Conservation (phyloP, 257 asterid genomes). For the Solanum habrochaites region DNA sequence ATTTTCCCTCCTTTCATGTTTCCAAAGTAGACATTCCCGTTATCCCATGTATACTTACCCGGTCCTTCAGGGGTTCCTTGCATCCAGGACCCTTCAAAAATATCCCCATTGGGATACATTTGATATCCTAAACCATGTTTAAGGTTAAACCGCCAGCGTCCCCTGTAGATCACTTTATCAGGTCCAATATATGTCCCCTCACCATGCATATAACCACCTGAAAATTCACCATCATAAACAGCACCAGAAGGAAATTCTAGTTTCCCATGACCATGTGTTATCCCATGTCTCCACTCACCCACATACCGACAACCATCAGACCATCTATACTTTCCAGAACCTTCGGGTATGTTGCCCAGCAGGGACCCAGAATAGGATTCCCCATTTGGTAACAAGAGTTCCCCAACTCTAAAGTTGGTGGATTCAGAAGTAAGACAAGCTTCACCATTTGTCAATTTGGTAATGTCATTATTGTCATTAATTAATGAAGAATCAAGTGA, state of each 20-base stretch:
- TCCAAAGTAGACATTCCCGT: conserved; percentile 79
- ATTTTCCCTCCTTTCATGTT: conserved; percentile 76
- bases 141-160: conserved; percentile 73
- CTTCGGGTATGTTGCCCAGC: conserved; percentile 62
- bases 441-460: conserved; percentile 35
- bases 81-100: conserved; percentile 91
- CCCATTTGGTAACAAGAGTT: conserved; percentile 41
- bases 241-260: conserved; percentile 81
- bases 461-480: conserved; percentile 19
- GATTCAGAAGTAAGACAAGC: conserved; percentile 34
- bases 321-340: conserved; percentile 69
- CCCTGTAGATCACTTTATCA: conserved; percentile 48
- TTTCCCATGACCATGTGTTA: conserved; percentile 80
- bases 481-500: conserved; percentile 33
- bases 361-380: conserved; percentile 61
- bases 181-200: conserved; percentile 49
- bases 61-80: conserved; percentile 91
- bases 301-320: conserved; percentile 79
- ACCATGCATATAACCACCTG: conserved; percentile 81
- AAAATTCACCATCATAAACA: conserved; percentile 75
- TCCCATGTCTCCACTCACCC: conserved; percentile 94
- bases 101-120: conserved; percentile 60
- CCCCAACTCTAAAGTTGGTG: conserved; percentile 33
- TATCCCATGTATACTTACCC: conserved; percentile 84
- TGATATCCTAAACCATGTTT: conserved; percentile 95